Base-by-base conservation (phyloP, 768 basidiomycete genomes). In the Tulasnella sp. region DNA sequence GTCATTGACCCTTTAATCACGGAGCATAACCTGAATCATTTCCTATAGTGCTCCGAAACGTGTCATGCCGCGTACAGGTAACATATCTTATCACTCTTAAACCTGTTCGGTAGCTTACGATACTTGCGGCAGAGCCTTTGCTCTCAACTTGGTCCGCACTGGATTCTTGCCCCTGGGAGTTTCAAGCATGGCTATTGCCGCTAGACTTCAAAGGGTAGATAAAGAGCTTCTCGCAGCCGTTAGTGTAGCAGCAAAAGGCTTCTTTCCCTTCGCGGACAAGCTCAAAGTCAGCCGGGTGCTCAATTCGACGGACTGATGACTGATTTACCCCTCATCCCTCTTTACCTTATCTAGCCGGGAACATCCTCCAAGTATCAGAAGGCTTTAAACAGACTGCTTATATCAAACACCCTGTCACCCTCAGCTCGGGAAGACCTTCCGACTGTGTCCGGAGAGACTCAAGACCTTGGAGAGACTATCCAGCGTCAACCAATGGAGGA, bases 161-260 rank as follows among this genome's bases (percentile, higher is more conserved):
- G 62, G 62, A 7, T 72, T 64, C 39, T 34, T 72, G n/a, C 36
- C 39, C 35, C 39, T 72, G 0, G 39, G 59, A 40, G 39, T 65
- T 8, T 32, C 62, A 4, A 34, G 66, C 22, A 72, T 72, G 71
- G 59, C 71, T n/a, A 37, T 64, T n/a, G 41, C 71, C 14, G 71
- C 71, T 1, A 37, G 71, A 36, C 32, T 72, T 14, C 32, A 44
- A 19, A n/a, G 44, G 11, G 4, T 72, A 22, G 39, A n/a, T 17
- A 39, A 72, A 12, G 71, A 72, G 36, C 44, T 39, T 65, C 17
- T 34, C 39, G 52, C 66, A 16, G 4, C 0, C 3, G 17, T 40
- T 35, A 29, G 16, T 12, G 22, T 29, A 44, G 34, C 52, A 16
- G 22, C 44, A 70, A 34, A 34, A 6, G 22, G 29, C 34, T 17